Evolutionary conservation across 192 early-diverging fungal genomes (phyloP), one percentile per base, ranked within the genome.

Genomic region (Coemansia sp.): DNA sequence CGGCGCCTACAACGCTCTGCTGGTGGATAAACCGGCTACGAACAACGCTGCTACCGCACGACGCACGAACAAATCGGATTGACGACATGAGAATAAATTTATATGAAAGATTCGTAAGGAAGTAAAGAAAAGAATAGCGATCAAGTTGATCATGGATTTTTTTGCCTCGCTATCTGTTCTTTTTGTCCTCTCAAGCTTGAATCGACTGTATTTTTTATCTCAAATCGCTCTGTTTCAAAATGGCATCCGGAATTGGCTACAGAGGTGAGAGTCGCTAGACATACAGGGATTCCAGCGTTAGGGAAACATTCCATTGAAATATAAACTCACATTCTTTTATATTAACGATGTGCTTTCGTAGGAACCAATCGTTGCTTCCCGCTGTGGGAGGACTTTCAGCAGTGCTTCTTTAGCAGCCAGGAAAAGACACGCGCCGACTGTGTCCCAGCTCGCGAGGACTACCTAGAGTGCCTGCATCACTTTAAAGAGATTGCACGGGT

Each of bases 301-400:
- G 57, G 33, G 26, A 59, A 26, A 4, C 30, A 19, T 21, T 50
- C n/a, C 47, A 50, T 50, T 26, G 26, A 10, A 6, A 21, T 21
- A 3, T 8, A 7, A 50, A 50, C 47, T 50, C 4, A 50, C n/a
- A 19, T 23, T 21, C 23, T 10, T 23, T 2, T 50, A 3, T 21
- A 50, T 10, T 23, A 50, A 23, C 46, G 6, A 19, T 19, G 46
- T 14, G 4, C 16, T 4, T 16, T n/a, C 8, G n/a, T 85, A 94
- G 88, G 94, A 78, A 89, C 88, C 77, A 88, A 94, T 70, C 91
- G 97, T 69, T 98, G 97, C 88, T 96, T 96, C 81, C 86, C 90
- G 53, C 95, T 95, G 84, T 98, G 94, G 94, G 96, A 97, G 84
- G 96, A 97, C 78, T 96, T 95, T 82, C 85, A 92, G 75, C 94